These are phyloP conservation scores for Fusarium redolens DNA, from an alignment of 2,329 filamentous ascomycete genomes.

Conservation along the genomic window DNA sequence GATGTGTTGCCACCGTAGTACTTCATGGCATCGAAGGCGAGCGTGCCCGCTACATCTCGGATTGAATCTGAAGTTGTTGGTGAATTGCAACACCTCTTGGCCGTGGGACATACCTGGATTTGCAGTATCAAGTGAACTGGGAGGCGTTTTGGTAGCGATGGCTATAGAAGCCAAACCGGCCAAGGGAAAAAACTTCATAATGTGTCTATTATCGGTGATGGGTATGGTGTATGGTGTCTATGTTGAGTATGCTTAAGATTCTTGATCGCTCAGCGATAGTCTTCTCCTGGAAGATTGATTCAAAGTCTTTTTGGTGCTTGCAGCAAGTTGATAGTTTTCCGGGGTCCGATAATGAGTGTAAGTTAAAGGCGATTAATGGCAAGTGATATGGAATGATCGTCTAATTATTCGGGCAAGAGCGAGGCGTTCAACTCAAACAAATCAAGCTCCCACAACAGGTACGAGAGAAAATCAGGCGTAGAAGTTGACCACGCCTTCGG, in stretches of 20 bases:
- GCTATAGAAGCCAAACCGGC: slow-evolving; percentile 31
- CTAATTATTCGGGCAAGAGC: background rate
- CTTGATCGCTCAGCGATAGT: slow-evolving; percentile 16
- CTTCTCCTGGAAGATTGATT: slow-evolving; percentile 22
- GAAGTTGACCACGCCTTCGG: background rate
- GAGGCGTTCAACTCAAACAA: background rate
- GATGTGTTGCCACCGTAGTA: slow-evolving; percentile 73
- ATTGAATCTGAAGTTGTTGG: slow-evolving; percentile 64
- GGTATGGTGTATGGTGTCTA: background rate
- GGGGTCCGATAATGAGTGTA: slow-evolving; percentile 1
- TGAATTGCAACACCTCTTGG: background rate
- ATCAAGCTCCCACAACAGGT: background rate
- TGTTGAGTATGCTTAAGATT: background rate
- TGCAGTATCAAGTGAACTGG: slow-evolving; percentile 35
- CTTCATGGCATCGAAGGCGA: slow-evolving; percentile 70
- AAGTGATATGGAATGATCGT: slow-evolving; percentile 11
- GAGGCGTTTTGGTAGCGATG: slow-evolving; percentile 29
- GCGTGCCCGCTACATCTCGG: slow-evolving; percentile 67
- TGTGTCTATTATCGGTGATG: background rate
- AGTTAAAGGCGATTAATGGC: background rate
- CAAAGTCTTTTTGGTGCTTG: background rate
- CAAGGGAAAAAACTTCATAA: slow-evolving; percentile 32
- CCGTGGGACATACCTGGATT: slow-evolving; percentile 27
- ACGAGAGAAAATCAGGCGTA: background rate
- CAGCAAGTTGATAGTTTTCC: background rate